These are phyloP conservation scores for Cutaneotrichosporon mucoides DNA, from an alignment of 1,284 basidiomycete species.

Conservation along the genomic window DNA sequence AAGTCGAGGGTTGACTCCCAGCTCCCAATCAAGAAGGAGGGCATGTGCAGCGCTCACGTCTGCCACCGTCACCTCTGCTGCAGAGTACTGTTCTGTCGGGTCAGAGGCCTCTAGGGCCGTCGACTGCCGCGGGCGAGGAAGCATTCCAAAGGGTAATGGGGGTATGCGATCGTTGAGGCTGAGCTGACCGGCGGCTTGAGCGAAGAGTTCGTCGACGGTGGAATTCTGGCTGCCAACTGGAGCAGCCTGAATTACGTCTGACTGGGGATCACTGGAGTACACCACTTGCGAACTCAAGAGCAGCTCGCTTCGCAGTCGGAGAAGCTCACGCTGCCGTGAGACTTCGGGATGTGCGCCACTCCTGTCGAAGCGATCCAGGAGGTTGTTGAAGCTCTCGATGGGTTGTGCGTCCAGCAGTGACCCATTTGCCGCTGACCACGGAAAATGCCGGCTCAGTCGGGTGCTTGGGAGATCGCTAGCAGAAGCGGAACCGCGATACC, in stretches of 20 bases:
- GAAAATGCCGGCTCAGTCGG: not conserved
- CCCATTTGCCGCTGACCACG: too few relatives aligned
- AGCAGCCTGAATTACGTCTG: too few relatives aligned
- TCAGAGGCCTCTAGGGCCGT: not conserved
- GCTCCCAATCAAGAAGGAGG: conserved; percentile 31
- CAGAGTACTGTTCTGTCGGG: not conserved
- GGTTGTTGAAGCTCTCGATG: too few relatives aligned
- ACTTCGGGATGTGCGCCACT: too few relatives aligned
- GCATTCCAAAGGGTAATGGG: not conserved
- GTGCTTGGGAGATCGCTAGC: not conserved
- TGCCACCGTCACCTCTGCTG: not conserved
- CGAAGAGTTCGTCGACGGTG: conserved; percentile 28
- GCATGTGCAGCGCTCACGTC: not conserved
- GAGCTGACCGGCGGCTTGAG: conserved; percentile 26
- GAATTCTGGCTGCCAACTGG: too few relatives aligned
- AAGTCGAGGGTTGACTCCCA: conserved; percentile 16
- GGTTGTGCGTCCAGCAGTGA: not conserved
- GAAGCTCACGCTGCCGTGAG: too few relatives aligned
- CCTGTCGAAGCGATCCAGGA: too few relatives aligned
- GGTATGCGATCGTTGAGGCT: conserved; percentile 19
- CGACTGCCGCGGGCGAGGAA: not conserved
- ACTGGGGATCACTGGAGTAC: not conserved
- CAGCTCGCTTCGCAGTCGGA: not conserved
- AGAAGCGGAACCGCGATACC: too few relatives aligned
- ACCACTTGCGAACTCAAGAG: not conserved